phyloP scores from a whole-genome alignment of 108 stramenopile species.

The Fistulifera pelliculosa region DNA sequence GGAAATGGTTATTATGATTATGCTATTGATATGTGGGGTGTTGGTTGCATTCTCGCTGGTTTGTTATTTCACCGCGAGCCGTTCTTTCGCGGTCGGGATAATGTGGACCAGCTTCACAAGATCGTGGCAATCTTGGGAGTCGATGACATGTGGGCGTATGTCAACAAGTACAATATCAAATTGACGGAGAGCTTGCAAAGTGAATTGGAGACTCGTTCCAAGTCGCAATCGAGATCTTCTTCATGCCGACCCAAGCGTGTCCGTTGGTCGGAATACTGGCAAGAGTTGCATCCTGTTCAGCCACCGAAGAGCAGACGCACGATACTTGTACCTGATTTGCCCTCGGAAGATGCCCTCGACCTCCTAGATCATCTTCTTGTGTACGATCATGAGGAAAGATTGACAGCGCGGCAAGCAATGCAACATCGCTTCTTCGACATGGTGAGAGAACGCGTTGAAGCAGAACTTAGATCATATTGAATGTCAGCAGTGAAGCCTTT shows the following conservation, averaged over 20 bases:
- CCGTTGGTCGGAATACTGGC: neutral
- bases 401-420: slow-evolving; percentile 81
- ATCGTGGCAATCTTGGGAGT: slow-evolving; percentile 72
- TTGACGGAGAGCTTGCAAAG: slow-evolving; percentile 16
- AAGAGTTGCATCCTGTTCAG: neutral
- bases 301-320: neutral
- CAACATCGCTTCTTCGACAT: slow-evolving; percentile 75
- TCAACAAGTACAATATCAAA: slow-evolving; percentile 35
- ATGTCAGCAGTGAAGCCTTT: neutral
- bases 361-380: slow-evolving; percentile 66
- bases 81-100: slow-evolving; percentile 78
- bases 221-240: too few relatives aligned
- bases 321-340: too few relatives aligned
- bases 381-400: slow-evolving; percentile 70
- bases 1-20: slow-evolving; percentile 76
- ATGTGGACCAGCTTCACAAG: slow-evolving; percentile 73
- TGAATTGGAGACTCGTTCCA: too few relatives aligned
- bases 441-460: slow-evolving; percentile 45
- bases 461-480: neutral
- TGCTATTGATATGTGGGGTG: slow-evolving; percentile 77
- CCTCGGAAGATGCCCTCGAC: slow-evolving; percentile 42
- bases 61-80: slow-evolving; percentile 68
- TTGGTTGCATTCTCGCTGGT: slow-evolving; percentile 80
- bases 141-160: slow-evolving; percentile 50
- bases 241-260: neutral